phyloP scores from a whole-genome alignment of 345 rosid species.

The Eucalyptus erythrocorys region DNA sequence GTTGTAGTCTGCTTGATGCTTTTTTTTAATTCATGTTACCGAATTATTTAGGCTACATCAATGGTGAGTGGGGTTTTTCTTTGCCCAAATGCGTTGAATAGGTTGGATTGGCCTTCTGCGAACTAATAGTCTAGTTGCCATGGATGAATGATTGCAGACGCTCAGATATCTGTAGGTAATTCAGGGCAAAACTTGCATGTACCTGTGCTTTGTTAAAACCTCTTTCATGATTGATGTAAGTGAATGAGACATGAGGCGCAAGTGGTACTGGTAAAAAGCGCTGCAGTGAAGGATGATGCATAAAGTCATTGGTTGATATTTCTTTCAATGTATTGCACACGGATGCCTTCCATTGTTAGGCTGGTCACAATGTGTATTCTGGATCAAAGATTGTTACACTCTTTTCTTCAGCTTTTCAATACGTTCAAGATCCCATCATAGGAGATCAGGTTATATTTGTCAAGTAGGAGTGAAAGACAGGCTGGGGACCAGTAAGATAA shows the following conservation, averaged over 20 bases:
- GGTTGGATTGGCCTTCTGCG: accelerated
- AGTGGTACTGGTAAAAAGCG: neutral
- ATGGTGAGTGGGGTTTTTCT: neutral
- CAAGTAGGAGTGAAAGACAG: neutral
- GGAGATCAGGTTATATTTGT: neutral
- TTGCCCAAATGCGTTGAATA: neutral
- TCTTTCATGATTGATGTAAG: neutral
- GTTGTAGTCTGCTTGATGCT: neutral
- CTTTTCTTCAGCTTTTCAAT: neutral
- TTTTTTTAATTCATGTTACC: neutral
- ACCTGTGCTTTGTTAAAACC: neutral
- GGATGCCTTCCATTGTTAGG: neutral
- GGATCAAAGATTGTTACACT: neutral
- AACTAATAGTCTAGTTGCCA: neutral
- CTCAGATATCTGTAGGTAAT: neutral
- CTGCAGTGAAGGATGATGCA: neutral
- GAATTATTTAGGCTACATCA: neutral
- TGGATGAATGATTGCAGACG: neutral
- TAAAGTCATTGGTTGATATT: neutral
- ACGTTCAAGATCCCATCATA: neutral
- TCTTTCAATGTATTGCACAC: neutral
- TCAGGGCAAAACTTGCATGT: neutral
- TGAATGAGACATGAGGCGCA: neutral
- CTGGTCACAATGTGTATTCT: neutral
- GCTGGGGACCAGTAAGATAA: neutral